Conservation (phyloP, 169 alveolate genomes). For the Eimeria falciformis region DNA sequence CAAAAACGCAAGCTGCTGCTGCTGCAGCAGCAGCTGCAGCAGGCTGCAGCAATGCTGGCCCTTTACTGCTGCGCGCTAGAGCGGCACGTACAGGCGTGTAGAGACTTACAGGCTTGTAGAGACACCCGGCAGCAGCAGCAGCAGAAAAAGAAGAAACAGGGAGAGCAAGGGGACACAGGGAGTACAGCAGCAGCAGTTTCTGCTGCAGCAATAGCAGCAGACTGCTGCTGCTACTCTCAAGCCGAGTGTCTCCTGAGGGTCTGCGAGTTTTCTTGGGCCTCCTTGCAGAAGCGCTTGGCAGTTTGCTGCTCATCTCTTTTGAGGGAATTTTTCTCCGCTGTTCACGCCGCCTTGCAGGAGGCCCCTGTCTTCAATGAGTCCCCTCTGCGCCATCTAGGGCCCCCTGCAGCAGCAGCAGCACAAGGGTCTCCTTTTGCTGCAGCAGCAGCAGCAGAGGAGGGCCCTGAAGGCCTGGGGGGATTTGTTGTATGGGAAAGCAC, state of each 20-base stretch:
- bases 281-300: neutral
- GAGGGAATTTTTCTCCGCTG: neutral
- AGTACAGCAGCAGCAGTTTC: conserved; percentile 11
- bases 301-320: neutral
- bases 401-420: neutral
- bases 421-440: neutral
- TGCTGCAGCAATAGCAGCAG: neutral
- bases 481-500: too few species aligned
- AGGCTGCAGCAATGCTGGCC: neutral
- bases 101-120: neutral
- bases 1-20: conserved; percentile 1
- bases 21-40: conserved; percentile 51
- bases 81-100: neutral
- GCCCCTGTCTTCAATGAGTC: neutral
- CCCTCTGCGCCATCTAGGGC: neutral
- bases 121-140: neutral
- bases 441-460: neutral
- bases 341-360: neutral
- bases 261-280: neutral
- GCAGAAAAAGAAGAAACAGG: neutral
- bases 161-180: neutral
- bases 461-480: too few species aligned
- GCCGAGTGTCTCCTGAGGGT: conserved; percentile 38
- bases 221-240: conserved; percentile 9
- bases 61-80: neutral